phyloP scores from a whole-genome alignment of 1,284 basidiomycete genomes.

The Thelephora terrestris region DNA sequence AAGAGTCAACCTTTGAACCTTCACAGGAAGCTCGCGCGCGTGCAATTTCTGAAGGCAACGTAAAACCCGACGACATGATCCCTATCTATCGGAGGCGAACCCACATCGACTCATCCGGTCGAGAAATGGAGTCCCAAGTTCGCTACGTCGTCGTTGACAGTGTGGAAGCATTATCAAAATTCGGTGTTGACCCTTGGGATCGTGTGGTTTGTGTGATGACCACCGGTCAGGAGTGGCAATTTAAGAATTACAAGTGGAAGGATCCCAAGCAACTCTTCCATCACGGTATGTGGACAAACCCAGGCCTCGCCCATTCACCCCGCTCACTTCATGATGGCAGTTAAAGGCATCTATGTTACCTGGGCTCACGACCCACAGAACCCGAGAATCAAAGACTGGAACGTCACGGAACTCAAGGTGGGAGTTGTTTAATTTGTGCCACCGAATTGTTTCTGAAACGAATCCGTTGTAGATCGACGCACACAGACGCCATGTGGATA shows the following conservation, averaged over 20 bases:
- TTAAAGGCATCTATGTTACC: constrained; percentile 88
- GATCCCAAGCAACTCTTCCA: constrained; percentile 89
- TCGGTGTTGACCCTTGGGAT: constrained; percentile 89
- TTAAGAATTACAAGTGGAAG: constrained; percentile 91
- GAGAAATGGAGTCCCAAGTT: constrained; percentile 30
- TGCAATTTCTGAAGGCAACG: constrained; percentile 61
- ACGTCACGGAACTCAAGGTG: constrained; percentile 89
- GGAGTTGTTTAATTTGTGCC: constrained; percentile 7
- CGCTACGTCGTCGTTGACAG: constrained; percentile 81
- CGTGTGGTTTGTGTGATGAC: constrained; percentile 96
- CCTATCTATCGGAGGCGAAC: constrained; percentile 73
- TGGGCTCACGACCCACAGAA: constrained; percentile 90
- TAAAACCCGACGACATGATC: constrained; percentile 75
- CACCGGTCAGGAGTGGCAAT: constrained; percentile 97
- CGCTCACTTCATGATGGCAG: constrained; percentile 29
- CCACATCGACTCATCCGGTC: constrained; percentile 42
- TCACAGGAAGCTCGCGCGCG: constrained; percentile 65
- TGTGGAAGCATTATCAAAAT: constrained; percentile 85
- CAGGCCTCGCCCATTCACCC: neutral
- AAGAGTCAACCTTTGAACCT: constrained; percentile 82
- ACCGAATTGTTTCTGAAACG: neutral
- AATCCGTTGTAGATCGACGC: constrained; percentile 63
- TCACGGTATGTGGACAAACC: constrained; percentile 55
- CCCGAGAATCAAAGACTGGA: constrained; percentile 89
- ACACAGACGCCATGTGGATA: constrained; percentile 88